These are phyloP conservation scores for Eruca vesicaria DNA, from an alignment of 441 rosid genomes.

Conservation along the genomic window DNA sequence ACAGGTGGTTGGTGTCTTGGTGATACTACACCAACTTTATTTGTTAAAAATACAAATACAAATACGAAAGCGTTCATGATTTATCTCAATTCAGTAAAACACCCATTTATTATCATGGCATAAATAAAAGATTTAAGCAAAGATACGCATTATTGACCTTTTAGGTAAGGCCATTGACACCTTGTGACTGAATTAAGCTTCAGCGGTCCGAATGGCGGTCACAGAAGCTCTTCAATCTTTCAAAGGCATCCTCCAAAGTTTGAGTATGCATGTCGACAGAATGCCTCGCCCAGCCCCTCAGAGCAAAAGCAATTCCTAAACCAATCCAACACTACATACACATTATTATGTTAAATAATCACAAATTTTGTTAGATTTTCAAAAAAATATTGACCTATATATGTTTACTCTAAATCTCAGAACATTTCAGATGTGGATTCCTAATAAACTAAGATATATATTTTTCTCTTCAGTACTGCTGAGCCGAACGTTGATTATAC, in stretches of 20 bases:
- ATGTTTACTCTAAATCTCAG: background rate
- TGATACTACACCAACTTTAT: background rate
- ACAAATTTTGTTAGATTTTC: background rate
- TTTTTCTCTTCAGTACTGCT: background rate
- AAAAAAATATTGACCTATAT: background rate
- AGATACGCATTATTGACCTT: background rate
- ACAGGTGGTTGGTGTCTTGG: constrained; percentile 20
- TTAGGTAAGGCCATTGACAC: constrained; percentile 12
- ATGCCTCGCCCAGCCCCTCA: constrained; percentile 27
- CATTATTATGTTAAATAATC: background rate
- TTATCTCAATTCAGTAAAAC: background rate
- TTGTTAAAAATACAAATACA: background rate
- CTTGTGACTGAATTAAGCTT: background rate
- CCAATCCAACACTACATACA: background rate
- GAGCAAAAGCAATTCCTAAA: constrained; percentile 29
- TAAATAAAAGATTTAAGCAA: background rate
- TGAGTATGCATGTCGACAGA: constrained; percentile 24
- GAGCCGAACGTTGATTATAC: background rate
- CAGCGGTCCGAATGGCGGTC: background rate
- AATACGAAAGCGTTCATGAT: background rate
- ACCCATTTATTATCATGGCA: background rate
- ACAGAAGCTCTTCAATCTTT: constrained; percentile 27
- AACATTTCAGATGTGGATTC: background rate
- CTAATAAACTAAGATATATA: background rate
- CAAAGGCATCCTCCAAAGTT: constrained; percentile 27